Conservation (phyloP, 139 green algal species). For the Coelastrella sp. region DNA sequence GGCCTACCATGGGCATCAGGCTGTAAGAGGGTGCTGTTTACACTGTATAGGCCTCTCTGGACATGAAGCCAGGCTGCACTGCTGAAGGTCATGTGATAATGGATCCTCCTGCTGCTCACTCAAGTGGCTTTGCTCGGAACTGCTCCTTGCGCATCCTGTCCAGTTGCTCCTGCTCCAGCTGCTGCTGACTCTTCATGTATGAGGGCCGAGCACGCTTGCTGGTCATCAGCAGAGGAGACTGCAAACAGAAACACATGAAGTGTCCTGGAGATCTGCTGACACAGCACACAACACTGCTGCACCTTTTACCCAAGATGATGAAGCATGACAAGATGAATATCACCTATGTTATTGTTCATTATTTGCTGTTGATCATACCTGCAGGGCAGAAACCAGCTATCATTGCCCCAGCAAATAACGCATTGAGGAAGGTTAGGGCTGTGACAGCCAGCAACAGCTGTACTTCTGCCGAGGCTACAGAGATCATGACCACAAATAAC, state of each 20-base stretch:
- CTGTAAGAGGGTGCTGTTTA: no score
- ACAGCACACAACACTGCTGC: neutral
- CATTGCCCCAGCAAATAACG: no score
- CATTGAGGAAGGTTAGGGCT: no score
- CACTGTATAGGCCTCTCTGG: no score
- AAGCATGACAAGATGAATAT: neutral
- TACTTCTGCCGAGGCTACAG: no score
- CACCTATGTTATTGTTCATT: neutral
- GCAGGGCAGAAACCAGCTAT: no score
- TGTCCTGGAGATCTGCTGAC: neutral
- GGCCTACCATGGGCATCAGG: neutral
- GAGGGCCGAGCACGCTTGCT: conserved; percentile 54
- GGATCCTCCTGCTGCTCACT: conserved; percentile 51
- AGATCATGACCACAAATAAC: no score
- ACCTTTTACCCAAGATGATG: neutral
- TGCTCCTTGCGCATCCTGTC: conserved; percentile 32
- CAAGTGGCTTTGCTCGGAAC: conserved; percentile 68
- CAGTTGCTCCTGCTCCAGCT: conserved; percentile 71
- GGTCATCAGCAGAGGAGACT: conserved; percentile 65
- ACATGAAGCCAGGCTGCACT: no score
- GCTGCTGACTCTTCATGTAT: conserved; percentile 67
- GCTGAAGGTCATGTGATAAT: no score
- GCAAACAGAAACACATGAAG: neutral
- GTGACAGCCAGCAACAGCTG: no score
- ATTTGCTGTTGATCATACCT: no score